These are phyloP conservation scores for Leishmania aethiopica DNA, from an alignment of 208 protist genomes.

Conservation along the genomic window DNA sequence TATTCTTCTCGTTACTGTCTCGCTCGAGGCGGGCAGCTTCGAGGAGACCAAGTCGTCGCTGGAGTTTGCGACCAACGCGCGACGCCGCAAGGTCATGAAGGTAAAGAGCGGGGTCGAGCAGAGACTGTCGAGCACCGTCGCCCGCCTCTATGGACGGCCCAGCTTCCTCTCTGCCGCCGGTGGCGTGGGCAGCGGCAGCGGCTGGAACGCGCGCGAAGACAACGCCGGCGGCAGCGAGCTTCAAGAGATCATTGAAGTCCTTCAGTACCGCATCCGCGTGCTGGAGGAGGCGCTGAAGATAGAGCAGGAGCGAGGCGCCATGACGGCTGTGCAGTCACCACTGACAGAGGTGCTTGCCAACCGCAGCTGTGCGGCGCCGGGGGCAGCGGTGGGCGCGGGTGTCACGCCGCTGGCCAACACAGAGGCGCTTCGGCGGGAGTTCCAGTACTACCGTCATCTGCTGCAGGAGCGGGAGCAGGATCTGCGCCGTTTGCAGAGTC, in stretches of 20 bases:
- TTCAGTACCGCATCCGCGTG: slow-evolving; percentile 18
- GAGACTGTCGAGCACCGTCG: slow-evolving; percentile 8
- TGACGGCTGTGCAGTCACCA: background rate
- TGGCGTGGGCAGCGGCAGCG: background rate
- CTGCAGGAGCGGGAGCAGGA: slow-evolving; percentile 27
- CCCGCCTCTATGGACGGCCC: background rate
- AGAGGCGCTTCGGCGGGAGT: slow-evolving; percentile 14
- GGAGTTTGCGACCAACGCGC: slow-evolving; percentile 67
- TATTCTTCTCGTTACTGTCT: slow-evolving; percentile 71
- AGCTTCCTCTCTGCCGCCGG: background rate
- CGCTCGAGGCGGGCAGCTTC: slow-evolving; percentile 59
- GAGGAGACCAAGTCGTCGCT: slow-evolving; percentile 73
- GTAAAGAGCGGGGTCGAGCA: slow-evolving; percentile 28
- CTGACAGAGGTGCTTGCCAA: background rate
- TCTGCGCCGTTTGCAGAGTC: slow-evolving; percentile 9
- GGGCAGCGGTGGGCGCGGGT: background rate
- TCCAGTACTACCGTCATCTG: slow-evolving; percentile 19
- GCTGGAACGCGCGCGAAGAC: background rate
- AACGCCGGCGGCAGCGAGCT: slow-evolving; percentile 9
- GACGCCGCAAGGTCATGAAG: slow-evolving; percentile 56
- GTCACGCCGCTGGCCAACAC: background rate
- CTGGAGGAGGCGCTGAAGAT: slow-evolving; percentile 26
- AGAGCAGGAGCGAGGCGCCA: slow-evolving; percentile 19
- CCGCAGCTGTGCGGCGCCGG: background rate
- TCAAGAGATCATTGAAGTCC: slow-evolving; percentile 16